Conservation (phyloP, 2,329 filamentous ascomycete genomes). For the Amylocarpus encephaloides region DNA sequence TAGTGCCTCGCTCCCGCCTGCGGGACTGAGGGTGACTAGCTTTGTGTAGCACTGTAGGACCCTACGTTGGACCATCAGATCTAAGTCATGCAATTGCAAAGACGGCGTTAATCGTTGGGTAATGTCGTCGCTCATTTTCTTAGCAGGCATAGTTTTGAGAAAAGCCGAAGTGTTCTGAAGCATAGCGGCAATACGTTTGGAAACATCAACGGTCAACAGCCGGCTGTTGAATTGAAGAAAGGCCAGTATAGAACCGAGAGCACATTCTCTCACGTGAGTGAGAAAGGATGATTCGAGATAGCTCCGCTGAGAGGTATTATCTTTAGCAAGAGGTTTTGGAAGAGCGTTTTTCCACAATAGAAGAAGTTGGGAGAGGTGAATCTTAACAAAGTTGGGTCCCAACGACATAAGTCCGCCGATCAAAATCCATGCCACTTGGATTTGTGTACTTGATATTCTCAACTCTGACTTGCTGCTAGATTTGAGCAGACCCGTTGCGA, state of each 20-base stretch:
- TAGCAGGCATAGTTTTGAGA: conserved; percentile 73
- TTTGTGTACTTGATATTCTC: conserved; percentile 84
- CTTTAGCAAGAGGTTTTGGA: conserved; percentile 87
- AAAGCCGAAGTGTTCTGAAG: conserved; percentile 91
- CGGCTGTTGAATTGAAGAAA: conserved; percentile 93
- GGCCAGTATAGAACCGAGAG: conserved; percentile 80
- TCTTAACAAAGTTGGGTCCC: conserved; percentile 97
- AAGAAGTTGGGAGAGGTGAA: conserved; percentile 88
- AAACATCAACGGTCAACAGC: conserved; percentile 86
- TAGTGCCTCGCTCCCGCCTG: conserved; percentile 76
- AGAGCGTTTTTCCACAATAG: conserved; percentile 96
- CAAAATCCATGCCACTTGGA: conserved; percentile 95
- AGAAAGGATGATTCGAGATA: conserved; percentile 87
- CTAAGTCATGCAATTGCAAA: conserved; percentile 81
- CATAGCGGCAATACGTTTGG: conserved; percentile 87
- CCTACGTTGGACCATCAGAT: conserved; percentile 86
- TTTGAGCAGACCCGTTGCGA: conserved; percentile 88
- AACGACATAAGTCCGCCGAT: conserved; percentile 96
- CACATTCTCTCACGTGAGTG: conserved; percentile 90
- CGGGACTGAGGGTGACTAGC: conserved; percentile 79
- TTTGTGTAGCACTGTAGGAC: conserved; percentile 94
- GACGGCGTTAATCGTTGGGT: conserved; percentile 77
- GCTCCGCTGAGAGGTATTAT: conserved; percentile 78
- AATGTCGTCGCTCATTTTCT: conserved; percentile 82
- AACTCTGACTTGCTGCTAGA: conserved; percentile 87